phyloP scores from a whole-genome alignment of 768 basidiomycete genomes.

The Agrocybe praecox region DNA sequence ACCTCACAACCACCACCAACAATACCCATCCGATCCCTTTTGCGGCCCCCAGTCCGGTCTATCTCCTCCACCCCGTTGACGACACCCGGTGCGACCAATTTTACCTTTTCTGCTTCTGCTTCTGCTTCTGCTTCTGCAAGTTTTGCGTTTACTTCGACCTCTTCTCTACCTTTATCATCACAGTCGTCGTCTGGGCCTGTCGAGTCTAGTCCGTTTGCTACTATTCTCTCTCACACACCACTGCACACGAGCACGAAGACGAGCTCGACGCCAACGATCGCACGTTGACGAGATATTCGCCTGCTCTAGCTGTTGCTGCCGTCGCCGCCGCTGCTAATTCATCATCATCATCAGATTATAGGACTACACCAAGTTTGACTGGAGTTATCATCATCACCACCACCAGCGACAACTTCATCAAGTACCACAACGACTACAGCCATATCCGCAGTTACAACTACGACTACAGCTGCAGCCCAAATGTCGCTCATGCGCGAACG shows the following conservation, averaged over 20 bases:
- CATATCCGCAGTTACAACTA: too few relatives aligned
- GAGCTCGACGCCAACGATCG: slow-evolving; percentile 17
- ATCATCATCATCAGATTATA: too few relatives aligned
- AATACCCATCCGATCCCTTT: slow-evolving; percentile 37
- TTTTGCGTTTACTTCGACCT: slow-evolving; percentile 13
- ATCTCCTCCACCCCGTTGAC: slow-evolving; percentile 20
- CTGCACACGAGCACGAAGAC: slow-evolving; percentile 11
- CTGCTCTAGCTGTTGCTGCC: not conserved
- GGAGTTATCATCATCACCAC: too few relatives aligned
- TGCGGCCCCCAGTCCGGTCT: slow-evolving; percentile 34
- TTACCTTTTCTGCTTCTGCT: slow-evolving; percentile 7
- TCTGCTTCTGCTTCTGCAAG: slow-evolving; percentile 19
- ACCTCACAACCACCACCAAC: slow-evolving; percentile 21
- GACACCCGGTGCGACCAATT: too few relatives aligned
- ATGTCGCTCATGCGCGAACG: slow-evolving; percentile 23
- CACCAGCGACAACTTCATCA: too few relatives aligned
- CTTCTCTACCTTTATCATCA: not conserved
- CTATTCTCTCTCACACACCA: too few relatives aligned
- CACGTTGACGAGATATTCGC: not conserved
- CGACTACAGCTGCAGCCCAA: not conserved
- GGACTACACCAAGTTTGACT: too few relatives aligned
- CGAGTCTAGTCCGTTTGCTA: too few relatives aligned
- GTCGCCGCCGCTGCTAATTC: not conserved
- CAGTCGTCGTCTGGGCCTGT: not conserved
- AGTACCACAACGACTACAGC: too few relatives aligned